Percentiles rank a stretch among this genome's conserved stretches.
phyloP scores from a whole-genome alignment of 257 asterid species.

The Solanum chiquidenum region DNA sequence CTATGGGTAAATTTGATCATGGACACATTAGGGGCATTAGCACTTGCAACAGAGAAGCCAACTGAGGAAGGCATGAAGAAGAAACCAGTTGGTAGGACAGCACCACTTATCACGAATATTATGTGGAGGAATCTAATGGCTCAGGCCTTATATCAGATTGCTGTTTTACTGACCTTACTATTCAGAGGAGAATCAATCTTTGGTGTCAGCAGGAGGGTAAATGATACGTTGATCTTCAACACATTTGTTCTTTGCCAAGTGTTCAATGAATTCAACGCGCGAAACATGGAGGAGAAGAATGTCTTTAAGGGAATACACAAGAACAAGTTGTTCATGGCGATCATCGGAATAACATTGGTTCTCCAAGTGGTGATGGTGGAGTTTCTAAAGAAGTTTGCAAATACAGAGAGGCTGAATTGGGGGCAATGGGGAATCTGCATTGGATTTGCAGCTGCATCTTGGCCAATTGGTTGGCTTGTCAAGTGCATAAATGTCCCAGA shows the following conservation, averaged over 20 bases:
- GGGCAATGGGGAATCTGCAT: too few species aligned
- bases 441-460: too few species aligned
- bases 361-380: too few species aligned
- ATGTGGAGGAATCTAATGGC: constrained; percentile 47
- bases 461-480: too few species aligned
- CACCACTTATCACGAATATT: constrained; percentile 29
- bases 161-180: constrained; percentile 20
- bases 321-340: not conserved
- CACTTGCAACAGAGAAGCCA: constrained; percentile 43
- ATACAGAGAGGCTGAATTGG: too few species aligned
- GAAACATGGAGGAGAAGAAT: constrained; percentile 20
- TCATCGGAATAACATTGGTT: too few species aligned
- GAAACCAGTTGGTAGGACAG: constrained; percentile 31
- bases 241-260: not conserved
- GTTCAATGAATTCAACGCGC: constrained; percentile 15
- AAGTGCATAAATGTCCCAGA: too few species aligned
- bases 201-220: constrained; percentile 14
- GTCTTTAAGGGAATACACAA: constrained; percentile 4
- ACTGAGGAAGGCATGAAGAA: constrained; percentile 30
- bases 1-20: too few species aligned
- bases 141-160: constrained; percentile 31
- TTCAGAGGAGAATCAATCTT: constrained; percentile 29
- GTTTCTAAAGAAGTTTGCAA: too few species aligned
- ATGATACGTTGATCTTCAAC: not conserved
- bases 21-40: too few species aligned